Evolutionary conservation across 2,329 filamentous ascomycete species (phyloP).

Genomic region (Colletotrichum destructivum): DNA sequence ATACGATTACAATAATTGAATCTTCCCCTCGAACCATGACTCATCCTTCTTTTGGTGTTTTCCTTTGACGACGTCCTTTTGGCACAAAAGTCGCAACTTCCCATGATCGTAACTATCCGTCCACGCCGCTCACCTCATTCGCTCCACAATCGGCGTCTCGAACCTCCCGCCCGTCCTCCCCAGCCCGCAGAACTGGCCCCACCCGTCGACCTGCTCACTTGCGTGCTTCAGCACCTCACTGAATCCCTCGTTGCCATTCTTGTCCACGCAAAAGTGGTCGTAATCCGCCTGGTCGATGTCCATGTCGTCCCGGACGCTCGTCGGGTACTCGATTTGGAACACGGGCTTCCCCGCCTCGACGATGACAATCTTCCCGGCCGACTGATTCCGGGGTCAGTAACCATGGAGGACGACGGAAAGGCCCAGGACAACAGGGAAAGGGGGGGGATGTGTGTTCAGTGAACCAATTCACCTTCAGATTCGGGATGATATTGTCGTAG

Average conservation of each 20-base stretch:
- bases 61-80: too few species aligned
- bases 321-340: conserved; percentile 54
- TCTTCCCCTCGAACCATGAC: too few species aligned
- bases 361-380: conserved; percentile 50
- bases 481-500: conserved; percentile 48
- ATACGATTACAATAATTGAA: background rate
- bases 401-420: background rate
- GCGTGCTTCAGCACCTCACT: conserved; percentile 53
- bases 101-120: background rate
- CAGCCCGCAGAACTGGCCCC: conserved; percentile 51
- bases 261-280: conserved; percentile 47
- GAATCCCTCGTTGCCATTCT: conserved; percentile 49
- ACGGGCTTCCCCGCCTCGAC: conserved; percentile 51
- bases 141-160: conserved; percentile 44
- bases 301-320: conserved; percentile 46
- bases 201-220: conserved; percentile 51
- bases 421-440: too few species aligned
- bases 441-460: too few species aligned
- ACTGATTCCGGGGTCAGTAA: background rate
- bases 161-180: conserved; percentile 42
- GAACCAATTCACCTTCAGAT: conserved; percentile 46
- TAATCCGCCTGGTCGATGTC: conserved; percentile 47
- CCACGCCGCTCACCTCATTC: background rate
- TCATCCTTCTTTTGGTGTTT: too few species aligned
- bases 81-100: too few species aligned